phyloP scores from a whole-genome alignment of 2,329 filamentous ascomycete species.

The Macrophomina phaseolina region DNA sequence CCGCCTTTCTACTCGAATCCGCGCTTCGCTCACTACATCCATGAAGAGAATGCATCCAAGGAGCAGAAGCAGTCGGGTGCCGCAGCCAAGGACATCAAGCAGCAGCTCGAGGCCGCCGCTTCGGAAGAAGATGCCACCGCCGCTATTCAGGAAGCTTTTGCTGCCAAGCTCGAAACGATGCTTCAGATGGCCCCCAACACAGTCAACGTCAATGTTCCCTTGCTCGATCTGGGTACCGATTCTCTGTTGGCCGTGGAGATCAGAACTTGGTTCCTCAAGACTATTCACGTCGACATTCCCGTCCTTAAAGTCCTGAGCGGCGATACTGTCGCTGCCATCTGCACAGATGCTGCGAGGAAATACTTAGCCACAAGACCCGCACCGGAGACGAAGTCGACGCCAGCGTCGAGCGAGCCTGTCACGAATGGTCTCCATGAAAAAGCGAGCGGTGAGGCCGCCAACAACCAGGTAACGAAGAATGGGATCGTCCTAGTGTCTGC shows the following conservation, averaged over 20 bases:
- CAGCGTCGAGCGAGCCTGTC: too few species aligned
- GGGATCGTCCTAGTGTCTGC: too few species aligned
- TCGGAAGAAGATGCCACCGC: neutral
- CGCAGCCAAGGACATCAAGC: neutral
- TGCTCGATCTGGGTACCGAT: constrained; percentile 37
- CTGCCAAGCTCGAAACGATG: constrained; percentile 28
- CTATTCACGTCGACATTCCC: constrained; percentile 52
- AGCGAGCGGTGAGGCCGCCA: too few species aligned
- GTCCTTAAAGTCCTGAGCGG: constrained; percentile 53
- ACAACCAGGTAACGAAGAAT: too few species aligned
- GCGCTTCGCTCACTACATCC: constrained; percentile 11
- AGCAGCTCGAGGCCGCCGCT: neutral
- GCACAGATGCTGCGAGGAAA: neutral
- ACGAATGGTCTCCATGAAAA: too few species aligned
- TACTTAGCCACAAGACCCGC: too few species aligned
- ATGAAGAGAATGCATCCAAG: neutral
- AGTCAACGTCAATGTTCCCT: constrained; percentile 30
- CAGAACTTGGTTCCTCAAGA: constrained; percentile 30
- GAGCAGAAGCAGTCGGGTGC: neutral
- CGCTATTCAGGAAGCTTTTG: constrained; percentile 30
- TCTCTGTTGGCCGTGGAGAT: constrained; percentile 36
- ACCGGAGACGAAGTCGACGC: too few species aligned
- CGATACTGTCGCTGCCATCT: neutral
- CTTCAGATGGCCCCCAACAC: constrained; percentile 1
- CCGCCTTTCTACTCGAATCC: constrained; percentile 8